Evolutionary conservation across 2,329 filamentous ascomycete genomes (phyloP), one percentile per base, ranked within the genome.

Genomic region (Fonsecaea erecta): DNA sequence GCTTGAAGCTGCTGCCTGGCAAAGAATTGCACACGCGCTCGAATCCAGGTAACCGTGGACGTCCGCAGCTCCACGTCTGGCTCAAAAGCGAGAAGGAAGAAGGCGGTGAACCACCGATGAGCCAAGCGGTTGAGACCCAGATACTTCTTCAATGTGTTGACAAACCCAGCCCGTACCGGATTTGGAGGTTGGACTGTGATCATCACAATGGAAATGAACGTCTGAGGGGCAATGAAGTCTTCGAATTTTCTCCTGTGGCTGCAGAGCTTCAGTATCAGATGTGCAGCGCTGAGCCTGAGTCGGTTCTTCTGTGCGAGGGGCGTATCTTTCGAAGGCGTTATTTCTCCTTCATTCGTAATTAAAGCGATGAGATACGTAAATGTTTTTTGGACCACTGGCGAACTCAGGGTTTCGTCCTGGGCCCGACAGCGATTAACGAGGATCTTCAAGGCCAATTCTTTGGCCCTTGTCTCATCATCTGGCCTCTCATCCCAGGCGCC

Each of bases 51-150:
- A 67, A 91, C 86, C 2, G 92, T 89, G 48, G 89, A 87, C 56
- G 86, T 87, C 75, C 89, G 91, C 75, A 96, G 85, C 16, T 86
- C 85, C n/a, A 80, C 75, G 40, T 87, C 85, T 0, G 94, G 95
- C 78, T 99, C 95, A 75, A 95, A 97, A 1, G 95, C 94, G 34
- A 93, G 90, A 51, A 98, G 81, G 80, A 97, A 98, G 5, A 96
- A 84, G 46, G 97, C 89, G 0, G 92, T 90, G 76, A 96, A 95
- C 83, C 96, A 99, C 9, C 94, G 88, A 12, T 84, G 81, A 1
- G 87, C 84, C 1, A 96, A 83, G 70, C 84, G 87, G 62, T 85
- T 85, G 60, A 90, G 86, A 9, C 90, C 90, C 3, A 98, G 85
- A 73, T 96, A 94, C 78, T 96, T 97, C 78, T 96, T 95, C 46